Evolutionary conservation across 345 rosid genomes (phyloP).

Genomic region (Gossypioides kirkii): DNA sequence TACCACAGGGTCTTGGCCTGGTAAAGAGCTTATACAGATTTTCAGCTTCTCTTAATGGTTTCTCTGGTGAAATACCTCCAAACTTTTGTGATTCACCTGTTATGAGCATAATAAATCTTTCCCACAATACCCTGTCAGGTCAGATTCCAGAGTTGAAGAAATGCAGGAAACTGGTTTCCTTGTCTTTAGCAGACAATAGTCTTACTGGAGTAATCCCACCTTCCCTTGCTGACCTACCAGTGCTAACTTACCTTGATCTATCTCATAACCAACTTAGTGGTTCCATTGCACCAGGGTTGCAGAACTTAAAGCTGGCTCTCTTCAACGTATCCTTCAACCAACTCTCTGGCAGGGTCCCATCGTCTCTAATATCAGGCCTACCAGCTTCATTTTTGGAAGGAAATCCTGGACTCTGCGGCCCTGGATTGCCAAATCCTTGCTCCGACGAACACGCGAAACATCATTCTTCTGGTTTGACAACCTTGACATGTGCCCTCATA

Average conservation of each 20-base stretch:
- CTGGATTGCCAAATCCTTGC: conserved; percentile 63
- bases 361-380: conserved; percentile 67
- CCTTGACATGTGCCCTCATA: conserved; percentile 50
- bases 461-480: conserved; percentile 32
- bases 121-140: conserved; percentile 68
- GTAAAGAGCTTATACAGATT: conserved; percentile 83
- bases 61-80: conserved; percentile 63
- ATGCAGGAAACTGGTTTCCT: conserved; percentile 80
- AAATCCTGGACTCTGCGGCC: conserved; percentile 81
- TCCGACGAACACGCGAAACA: conserved; percentile 33
- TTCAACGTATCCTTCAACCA: conserved; percentile 79
- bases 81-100: conserved; percentile 86
- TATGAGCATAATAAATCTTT: conserved; percentile 80
- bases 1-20: conserved; percentile 69
- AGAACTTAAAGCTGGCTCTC: conserved; percentile 85
- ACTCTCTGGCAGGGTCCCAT: conserved; percentile 71
- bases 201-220: conserved; percentile 58
- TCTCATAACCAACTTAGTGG: conserved; percentile 81
- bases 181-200: conserved; percentile 70
- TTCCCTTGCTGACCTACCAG: conserved; percentile 75
- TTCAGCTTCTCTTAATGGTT: conserved; percentile 66
- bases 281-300: conserved; percentile 65
- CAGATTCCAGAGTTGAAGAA: conserved; percentile 71
- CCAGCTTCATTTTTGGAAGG: conserved; percentile 93
- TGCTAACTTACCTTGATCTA: conserved; percentile 85